phyloP scores from a whole-genome alignment of 106 monocot genomes.

The Phalaenopsis equestris region DNA sequence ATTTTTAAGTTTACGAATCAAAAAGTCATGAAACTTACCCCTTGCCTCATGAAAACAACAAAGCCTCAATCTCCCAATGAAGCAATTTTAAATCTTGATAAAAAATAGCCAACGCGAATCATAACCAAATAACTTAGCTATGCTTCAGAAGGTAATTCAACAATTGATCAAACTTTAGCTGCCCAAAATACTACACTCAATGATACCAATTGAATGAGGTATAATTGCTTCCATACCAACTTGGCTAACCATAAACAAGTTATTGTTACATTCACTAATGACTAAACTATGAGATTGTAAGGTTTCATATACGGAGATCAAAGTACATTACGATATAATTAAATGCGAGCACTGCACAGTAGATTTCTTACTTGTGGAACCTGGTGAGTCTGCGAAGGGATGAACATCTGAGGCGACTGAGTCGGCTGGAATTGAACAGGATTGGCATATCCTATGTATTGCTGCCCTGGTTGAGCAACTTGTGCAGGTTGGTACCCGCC shows the following conservation, averaged over 20 bases:
- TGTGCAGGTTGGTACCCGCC: constrained; percentile 47
- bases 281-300: not conserved
- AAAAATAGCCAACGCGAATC: too few species aligned
- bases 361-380: constrained; percentile 30
- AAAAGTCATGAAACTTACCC: too few species aligned
- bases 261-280: not conserved
- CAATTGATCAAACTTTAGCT: not conserved
- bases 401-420: constrained; percentile 43
- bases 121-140: too few species aligned
- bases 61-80: too few species aligned
- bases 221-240: not conserved
- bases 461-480: constrained; percentile 19
- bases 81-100: too few species aligned
- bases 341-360: not conserved
- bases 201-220: too few species aligned
- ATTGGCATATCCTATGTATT: constrained; percentile 27
- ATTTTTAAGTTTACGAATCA: too few species aligned
- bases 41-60: too few species aligned
- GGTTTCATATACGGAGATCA: not conserved
- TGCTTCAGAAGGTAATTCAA: not conserved
- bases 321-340: not conserved
- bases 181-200: too few species aligned
- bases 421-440: constrained; percentile 11
- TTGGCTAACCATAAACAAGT: not conserved
- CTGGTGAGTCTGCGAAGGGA: constrained; percentile 49